Conservation (phyloP, 2,329 filamentous ascomycete genomes). For the Aurifilum marmelostoma region DNA sequence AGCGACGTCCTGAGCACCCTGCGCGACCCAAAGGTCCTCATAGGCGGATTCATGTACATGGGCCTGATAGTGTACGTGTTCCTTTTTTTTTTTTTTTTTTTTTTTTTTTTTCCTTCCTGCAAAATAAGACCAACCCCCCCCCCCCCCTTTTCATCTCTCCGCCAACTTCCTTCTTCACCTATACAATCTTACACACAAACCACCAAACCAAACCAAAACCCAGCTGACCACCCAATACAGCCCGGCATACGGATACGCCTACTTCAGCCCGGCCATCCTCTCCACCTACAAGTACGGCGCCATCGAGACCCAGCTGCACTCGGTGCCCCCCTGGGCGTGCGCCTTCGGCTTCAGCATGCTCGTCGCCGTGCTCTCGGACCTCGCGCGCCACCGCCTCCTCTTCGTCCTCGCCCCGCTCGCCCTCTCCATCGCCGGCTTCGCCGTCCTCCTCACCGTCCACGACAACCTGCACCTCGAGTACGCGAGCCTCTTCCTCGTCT, state of each 20-base stretch:
- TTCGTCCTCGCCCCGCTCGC: constrained; percentile 72
- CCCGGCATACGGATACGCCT: constrained; percentile 77
- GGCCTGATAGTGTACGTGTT: constrained; percentile 53
- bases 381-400: constrained; percentile 69
- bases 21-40: constrained; percentile 73
- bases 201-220: too few relatives aligned
- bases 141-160: too few relatives aligned
- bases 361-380: constrained; percentile 74
- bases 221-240: too few relatives aligned
- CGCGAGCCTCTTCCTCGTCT: constrained; percentile 78
- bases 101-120: too few relatives aligned
- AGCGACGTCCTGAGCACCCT: constrained; percentile 65
- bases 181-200: too few relatives aligned
- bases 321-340: constrained; percentile 63
- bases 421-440: constrained; percentile 74
- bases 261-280: constrained; percentile 76
- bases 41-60: constrained; percentile 81
- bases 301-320: constrained; percentile 61
- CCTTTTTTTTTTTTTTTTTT: too few relatives aligned
- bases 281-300: constrained; percentile 64
- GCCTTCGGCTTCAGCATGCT: constrained; percentile 81
- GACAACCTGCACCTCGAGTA: constrained; percentile 71
- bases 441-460: constrained; percentile 73
- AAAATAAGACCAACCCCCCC: too few relatives aligned
- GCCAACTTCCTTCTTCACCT: too few relatives aligned